phyloP scores from a whole-genome alignment of 2,329 filamentous ascomycete genomes.

The Colletotrichum falcatum region DNA sequence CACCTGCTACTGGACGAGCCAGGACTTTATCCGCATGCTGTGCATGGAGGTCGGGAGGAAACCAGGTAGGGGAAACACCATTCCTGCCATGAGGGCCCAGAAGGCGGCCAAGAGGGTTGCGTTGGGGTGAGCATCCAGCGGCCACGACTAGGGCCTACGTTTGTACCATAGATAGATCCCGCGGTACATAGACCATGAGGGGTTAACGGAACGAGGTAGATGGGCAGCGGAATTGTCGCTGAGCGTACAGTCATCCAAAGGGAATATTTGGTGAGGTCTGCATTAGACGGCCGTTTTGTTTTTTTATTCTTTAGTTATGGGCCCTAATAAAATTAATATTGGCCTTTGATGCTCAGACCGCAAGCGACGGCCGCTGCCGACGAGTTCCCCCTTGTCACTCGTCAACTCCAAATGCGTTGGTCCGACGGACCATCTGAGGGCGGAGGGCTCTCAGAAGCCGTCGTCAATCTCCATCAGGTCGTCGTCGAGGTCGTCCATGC shows the following conservation, averaged over 20 bases:
- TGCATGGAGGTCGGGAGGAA: slow-evolving; percentile 87
- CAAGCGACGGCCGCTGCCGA: background rate
- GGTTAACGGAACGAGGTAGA: background rate
- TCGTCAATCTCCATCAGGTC: slow-evolving; percentile 66
- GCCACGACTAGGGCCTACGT: background rate
- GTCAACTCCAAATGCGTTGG: background rate
- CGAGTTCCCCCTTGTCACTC: background rate
- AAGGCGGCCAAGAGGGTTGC: slow-evolving; percentile 59
- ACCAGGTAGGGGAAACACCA: slow-evolving; percentile 71
- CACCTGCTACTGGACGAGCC: slow-evolving; percentile 90
- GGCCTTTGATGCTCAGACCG: background rate
- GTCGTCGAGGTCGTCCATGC: slow-evolving; percentile 63
- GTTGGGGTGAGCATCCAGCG: background rate
- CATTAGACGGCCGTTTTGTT: background rate
- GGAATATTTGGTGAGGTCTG: background rate
- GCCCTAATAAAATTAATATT: background rate
- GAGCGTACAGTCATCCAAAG: background rate
- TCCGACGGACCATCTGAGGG: background rate
- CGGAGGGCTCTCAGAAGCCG: slow-evolving; percentile 40
- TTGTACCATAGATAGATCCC: background rate
- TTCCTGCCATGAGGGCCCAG: slow-evolving; percentile 69
- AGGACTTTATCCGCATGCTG: slow-evolving; percentile 89
- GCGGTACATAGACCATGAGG: background rate
- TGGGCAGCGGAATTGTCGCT: background rate
- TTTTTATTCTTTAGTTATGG: no score